A percentile compares a stretch with the other conserved stretches of the same genome.
Evolutionary conservation across 164 flowering plant genomes (phyloP).

Genomic region (Chimonanthus praecox): DNA sequence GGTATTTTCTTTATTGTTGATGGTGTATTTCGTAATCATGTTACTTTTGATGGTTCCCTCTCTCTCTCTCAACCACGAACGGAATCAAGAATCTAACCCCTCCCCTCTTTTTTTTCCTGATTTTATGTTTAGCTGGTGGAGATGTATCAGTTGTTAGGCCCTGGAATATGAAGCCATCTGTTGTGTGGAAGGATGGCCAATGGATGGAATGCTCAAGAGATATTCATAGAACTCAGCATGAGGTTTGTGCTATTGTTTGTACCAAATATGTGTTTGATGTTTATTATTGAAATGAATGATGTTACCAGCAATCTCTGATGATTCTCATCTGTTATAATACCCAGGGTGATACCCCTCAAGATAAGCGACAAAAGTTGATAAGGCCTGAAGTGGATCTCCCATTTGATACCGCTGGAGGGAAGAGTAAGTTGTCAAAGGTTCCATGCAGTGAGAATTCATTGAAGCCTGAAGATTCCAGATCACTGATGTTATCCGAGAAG

Average conservation of each 20-base stretch:
- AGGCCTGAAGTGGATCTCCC: conserved; percentile 23
- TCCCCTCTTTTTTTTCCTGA: background rate
- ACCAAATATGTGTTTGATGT: background rate
- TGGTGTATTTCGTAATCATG: no score
- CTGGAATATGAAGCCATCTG: conserved; percentile 84
- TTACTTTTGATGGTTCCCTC: background rate
- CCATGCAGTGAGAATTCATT: conserved; percentile 23
- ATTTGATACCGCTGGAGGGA: conserved; percentile 32
- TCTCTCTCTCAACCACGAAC: background rate
- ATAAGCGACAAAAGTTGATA: conserved; percentile 58
- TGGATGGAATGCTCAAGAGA: conserved; percentile 69
- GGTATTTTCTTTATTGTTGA: no score
- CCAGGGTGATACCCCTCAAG: conserved; percentile 71
- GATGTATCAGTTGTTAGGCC: conserved; percentile 53
- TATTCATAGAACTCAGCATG: conserved; percentile 26
- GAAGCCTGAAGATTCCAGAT: conserved; percentile 36
- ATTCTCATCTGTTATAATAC: background rate
- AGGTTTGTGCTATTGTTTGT: conserved; percentile 27
- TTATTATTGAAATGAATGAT: background rate
- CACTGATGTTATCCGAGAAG: conserved; percentile 38
- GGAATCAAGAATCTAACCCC: background rate
- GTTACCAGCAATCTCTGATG: background rate
- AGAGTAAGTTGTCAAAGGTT: conserved; percentile 27
- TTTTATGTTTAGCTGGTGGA: conserved; percentile 52
- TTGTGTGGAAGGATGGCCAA: conserved; percentile 71